Conservation (phyloP, 139 green algal species). For the Micractinium sp. region DNA sequence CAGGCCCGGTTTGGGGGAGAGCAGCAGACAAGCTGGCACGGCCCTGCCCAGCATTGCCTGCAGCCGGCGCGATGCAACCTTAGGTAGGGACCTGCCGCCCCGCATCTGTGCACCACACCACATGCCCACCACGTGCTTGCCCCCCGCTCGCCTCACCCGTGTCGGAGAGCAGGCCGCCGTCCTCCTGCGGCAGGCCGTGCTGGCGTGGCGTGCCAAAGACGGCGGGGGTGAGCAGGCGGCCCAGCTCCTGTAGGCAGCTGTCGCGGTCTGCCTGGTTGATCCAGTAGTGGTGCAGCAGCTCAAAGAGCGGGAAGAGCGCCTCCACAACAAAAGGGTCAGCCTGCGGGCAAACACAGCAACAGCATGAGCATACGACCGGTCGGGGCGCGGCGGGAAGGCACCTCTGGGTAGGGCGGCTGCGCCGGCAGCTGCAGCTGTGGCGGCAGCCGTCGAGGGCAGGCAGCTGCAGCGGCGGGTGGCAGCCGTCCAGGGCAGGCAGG, state of each 20-base stretch:
- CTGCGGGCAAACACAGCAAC: background rate
- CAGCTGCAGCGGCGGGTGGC: too few species aligned
- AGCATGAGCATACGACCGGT: too few species aligned
- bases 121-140: background rate
- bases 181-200: background rate
- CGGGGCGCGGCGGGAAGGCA: too few species aligned
- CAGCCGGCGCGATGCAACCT: background rate
- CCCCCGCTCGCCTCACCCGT: background rate
- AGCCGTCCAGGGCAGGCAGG: too few species aligned
- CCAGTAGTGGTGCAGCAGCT: constrained; percentile 51
- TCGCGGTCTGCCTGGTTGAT: constrained; percentile 49
- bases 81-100: background rate
- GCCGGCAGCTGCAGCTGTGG: too few species aligned
- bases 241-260: constrained; percentile 26
- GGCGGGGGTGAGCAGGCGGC: constrained; percentile 18
- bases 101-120: background rate
- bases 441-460: too few species aligned
- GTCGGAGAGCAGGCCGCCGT: constrained; percentile 25
- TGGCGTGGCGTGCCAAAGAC: constrained; percentile 35
- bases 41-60: background rate
- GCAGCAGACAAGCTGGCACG: background rate
- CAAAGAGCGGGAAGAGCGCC: constrained; percentile 52
- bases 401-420: too few species aligned
- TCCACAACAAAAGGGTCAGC: constrained; percentile 47
- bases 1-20: background rate